These are phyloP conservation scores for Amylocarpus encephaloides DNA, from an alignment of 2,329 filamentous ascomycete genomes.

Conservation along the genomic window DNA sequence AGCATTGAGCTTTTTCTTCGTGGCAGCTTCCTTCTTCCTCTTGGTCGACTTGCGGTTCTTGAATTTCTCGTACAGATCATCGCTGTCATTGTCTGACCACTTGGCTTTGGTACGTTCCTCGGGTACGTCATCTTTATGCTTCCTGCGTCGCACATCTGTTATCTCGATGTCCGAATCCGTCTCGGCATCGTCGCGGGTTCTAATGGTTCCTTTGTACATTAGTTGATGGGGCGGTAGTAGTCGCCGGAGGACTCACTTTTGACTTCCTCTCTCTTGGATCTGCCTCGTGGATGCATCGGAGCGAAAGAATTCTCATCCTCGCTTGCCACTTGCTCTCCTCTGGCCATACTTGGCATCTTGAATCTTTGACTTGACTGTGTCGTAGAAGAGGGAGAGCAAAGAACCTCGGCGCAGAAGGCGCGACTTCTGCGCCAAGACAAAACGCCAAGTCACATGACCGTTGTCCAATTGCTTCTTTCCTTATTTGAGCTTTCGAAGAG, in stretches of 20 bases:
- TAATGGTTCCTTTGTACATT: slow-evolving; percentile 20
- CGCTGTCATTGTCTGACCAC: slow-evolving; percentile 54
- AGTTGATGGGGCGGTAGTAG: slow-evolving; percentile 4
- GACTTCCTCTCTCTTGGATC: slow-evolving; percentile 16
- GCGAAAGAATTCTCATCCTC: slow-evolving; percentile 1
- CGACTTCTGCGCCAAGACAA: no score
- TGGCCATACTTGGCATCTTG: no score
- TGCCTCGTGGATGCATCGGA: slow-evolving; percentile 1
- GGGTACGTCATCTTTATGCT: slow-evolving; percentile 13
- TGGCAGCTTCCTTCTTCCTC: slow-evolving; percentile 44
- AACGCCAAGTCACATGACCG: no score
- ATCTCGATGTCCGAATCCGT: slow-evolving; percentile 21
- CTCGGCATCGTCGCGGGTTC: slow-evolving; percentile 11
- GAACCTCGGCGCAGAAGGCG: no score
- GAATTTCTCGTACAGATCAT: slow-evolving; percentile 55
- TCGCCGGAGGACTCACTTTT: slow-evolving; percentile 21
- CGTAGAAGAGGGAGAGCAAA: no score
- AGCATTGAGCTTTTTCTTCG: slow-evolving; percentile 39
- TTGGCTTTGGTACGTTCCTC: slow-evolving; percentile 35
- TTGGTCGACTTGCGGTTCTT: slow-evolving; percentile 52
- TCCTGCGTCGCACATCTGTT: slow-evolving; percentile 13
- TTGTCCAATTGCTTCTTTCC: no score
- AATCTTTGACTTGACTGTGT: no score
- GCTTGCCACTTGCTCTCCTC: no score
- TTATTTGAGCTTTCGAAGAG: no score